Conservation (phyloP, 768 basidiomycete genomes). For the Hericium coralloides region DNA sequence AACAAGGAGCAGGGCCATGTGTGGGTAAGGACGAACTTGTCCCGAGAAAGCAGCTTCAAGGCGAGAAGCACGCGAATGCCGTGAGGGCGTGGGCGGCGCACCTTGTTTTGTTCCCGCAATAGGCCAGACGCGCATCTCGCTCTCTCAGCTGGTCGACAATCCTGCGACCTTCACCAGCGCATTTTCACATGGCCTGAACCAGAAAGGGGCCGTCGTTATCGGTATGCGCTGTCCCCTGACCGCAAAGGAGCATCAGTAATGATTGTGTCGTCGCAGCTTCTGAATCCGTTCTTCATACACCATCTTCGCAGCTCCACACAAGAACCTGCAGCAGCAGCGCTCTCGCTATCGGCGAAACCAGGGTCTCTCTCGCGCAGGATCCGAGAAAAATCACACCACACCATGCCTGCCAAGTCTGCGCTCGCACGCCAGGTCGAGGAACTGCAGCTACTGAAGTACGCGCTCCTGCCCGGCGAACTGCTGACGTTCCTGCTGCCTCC, state of each 20-base stretch:
- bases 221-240: no score
- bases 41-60: background rate
- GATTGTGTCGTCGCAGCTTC: background rate
- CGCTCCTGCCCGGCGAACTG: slow-evolving; percentile 53
- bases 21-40: no score
- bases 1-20: no score
- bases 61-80: background rate
- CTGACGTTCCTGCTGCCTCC: slow-evolving; percentile 30
- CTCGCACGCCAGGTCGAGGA: slow-evolving; percentile 30
- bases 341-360: no score
- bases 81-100: background rate
- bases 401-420: background rate
- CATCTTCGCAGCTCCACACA: background rate
- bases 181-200: background rate
- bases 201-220: background rate
- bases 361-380: no score
- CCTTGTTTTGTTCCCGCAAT: background rate
- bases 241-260: background rate
- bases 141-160: background rate
- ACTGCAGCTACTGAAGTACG: slow-evolving; percentile 49
- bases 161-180: background rate
- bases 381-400: background rate
- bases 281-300: background rate
- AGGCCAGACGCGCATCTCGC: background rate
- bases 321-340: background rate